phyloP scores from a whole-genome alignment of 192 early-diverging fungal species.

The Chytriomyces hyalinus region DNA sequence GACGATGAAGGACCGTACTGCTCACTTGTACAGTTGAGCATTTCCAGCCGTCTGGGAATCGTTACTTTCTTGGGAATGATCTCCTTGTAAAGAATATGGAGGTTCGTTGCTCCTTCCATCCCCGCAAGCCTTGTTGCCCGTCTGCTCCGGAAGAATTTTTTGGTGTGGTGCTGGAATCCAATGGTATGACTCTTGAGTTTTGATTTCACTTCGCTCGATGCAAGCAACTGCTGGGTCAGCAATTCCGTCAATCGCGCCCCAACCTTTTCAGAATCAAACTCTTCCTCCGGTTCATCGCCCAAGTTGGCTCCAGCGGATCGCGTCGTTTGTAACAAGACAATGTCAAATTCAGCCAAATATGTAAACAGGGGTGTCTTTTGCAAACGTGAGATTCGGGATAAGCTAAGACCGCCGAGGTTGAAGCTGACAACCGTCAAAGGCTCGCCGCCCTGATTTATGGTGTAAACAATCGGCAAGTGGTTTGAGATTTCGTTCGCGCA shows the following conservation, averaged over 20 bases:
- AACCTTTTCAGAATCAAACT: conserved; percentile 5
- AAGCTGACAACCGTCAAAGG: conserved; percentile 14
- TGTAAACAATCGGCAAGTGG: conserved; percentile 20
- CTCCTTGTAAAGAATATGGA: conserved; percentile 23
- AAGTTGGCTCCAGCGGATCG: not conserved
- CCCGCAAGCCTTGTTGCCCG: not conserved
- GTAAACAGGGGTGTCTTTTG: not conserved
- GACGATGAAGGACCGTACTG: conserved; percentile 8
- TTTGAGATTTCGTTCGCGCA: conserved; percentile 7
- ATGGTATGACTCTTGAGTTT: conserved; percentile 15
- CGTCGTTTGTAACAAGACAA: conserved; percentile 19
- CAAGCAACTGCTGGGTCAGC: not conserved
- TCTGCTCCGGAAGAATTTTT: not conserved
- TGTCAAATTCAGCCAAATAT: conserved; percentile 14
- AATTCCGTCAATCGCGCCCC: not conserved
- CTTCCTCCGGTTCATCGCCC: conserved; percentile 9
- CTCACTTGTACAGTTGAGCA: conserved; percentile 8
- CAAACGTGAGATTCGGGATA: not conserved
- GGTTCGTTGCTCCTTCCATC: not conserved
- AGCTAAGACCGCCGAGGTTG: conserved; percentile 21
- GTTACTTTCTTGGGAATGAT: not conserved
- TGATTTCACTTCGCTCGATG: not conserved
- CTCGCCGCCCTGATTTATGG: not conserved
- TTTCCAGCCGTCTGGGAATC: not conserved
- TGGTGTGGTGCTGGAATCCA: conserved; percentile 12